Base-by-base conservation (phyloP, 2,329 filamentous ascomycete species). In the Cryphonectria naterciae region DNA sequence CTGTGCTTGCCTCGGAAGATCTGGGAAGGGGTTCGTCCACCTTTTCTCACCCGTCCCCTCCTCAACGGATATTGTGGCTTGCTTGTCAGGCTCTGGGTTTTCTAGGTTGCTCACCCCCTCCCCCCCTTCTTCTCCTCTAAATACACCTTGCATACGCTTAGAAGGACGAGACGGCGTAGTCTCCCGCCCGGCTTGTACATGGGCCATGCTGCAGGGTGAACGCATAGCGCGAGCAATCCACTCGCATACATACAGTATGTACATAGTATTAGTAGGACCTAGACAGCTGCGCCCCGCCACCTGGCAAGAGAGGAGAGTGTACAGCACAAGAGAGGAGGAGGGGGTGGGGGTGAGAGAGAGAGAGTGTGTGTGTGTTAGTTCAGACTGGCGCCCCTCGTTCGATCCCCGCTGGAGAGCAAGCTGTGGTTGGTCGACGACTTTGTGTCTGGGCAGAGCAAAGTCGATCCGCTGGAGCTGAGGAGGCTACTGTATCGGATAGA, bases 141-240 rank as follows among this genome's bases (percentile, higher is more conserved):
- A 39, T 8, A 35, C 25, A 4, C 22, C 11, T 39, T 54, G 17
- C 32, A n/a, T 52, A 46, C 63, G 25, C 28, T 37, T 17, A 35
- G 46, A 22, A 25, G 46, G 32, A 37, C 35, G 65, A 66, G 56
- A 66, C 65, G n/a, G 35, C 35, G 49, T 22, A 13, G 25, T 28
- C 35, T 37, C 32, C 65, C 46, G 41, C 65, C 11, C 11, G 54
- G 13, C 49, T 56, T 17, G 52, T 22, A 35, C 32, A 39, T 6
- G n/a, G 25, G 37, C 15, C n/a, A 28, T 46, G 64, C 64, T 66
- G 65, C 65, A 67, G 54, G 65, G 65, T 67, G 65, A 46, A 60
- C 35, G 65, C 65, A 67, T 60, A 60, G 28, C 65, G 49, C 22
- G 65, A 25, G 8, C 10, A 39, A 39, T n/a, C 41, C 46, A 49